Percentiles rank a stretch among this genome's conserved stretches.
These are phyloP conservation scores for Pseudocohnilembus persalinus DNA, from an alignment of 169 alveolate species.

Conservation along the genomic window DNA sequence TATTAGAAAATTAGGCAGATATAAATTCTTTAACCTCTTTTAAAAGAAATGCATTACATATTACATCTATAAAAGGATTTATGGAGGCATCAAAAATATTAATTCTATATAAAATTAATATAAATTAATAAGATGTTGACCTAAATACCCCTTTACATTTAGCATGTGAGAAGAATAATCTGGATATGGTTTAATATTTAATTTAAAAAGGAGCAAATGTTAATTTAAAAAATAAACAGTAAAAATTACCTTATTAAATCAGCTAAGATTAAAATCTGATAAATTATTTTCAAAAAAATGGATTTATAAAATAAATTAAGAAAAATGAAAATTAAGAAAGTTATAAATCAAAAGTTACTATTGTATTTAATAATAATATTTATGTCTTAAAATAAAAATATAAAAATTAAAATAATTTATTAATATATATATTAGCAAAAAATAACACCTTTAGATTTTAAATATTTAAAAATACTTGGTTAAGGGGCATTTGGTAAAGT, in stretches of 20 bases:
- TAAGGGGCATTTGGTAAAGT: slow-evolving; percentile 17
- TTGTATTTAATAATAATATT: no score
- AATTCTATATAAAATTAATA: no score
- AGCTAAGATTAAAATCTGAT: neutral
- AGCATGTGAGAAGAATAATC: neutral
- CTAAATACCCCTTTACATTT: neutral
- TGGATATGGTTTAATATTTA: neutral
- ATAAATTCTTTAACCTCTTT: neutral
- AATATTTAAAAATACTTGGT: neutral
- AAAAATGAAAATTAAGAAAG: no score
- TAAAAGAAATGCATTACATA: neutral
- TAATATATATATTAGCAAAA: neutral
- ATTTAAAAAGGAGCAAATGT: neutral
- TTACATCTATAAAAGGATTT: neutral
- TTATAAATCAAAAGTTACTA: no score
- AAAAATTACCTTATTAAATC: neutral
- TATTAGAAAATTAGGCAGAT: no score
- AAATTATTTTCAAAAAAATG: no score
- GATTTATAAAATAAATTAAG: no score
- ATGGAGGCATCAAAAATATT: neutral
- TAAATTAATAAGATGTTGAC: neutral
- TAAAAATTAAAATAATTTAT: no score
- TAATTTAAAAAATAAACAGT: no score
- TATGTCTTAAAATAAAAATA: no score
- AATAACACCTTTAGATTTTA: neutral